Percentiles rank a stretch among this genome's conserved stretches.
These are phyloP conservation scores for Gonium pectorale DNA, from an alignment of 139 green algal genomes.

Conservation along the genomic window DNA sequence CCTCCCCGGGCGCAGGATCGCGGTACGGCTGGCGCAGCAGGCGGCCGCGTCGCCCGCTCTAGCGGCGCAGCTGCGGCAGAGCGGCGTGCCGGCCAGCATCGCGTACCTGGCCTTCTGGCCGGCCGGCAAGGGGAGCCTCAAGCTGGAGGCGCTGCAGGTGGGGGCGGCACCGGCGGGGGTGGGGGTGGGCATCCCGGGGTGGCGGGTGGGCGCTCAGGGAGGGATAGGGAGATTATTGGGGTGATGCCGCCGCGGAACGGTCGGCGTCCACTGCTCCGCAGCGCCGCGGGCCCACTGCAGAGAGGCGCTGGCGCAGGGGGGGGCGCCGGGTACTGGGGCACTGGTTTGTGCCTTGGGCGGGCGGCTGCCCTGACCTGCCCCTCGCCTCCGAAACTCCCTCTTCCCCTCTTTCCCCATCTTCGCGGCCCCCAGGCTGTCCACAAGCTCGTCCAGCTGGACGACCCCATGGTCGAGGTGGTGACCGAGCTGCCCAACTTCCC, in stretches of 20 bases:
- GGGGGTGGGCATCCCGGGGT: not conserved
- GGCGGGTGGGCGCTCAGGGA: too few relatives aligned
- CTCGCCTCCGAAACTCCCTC: not conserved
- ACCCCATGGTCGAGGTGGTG: not conserved
- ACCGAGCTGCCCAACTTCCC: constrained; percentile 36
- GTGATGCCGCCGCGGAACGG: too few relatives aligned
- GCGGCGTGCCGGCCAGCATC: constrained; percentile 29
- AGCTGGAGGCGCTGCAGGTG: constrained; percentile 40
- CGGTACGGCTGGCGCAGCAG: not conserved
- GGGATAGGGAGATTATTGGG: too few relatives aligned
- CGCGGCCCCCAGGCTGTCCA: constrained; percentile 1
- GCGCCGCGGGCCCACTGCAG: too few relatives aligned
- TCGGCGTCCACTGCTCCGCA: too few relatives aligned
- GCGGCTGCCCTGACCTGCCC: too few relatives aligned
- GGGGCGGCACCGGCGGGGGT: not conserved
- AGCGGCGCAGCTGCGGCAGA: constrained; percentile 14
- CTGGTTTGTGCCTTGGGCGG: too few relatives aligned
- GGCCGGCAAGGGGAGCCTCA: not conserved
- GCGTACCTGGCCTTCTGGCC: constrained; percentile 42
- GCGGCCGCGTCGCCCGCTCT: not conserved
- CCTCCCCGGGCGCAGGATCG: not conserved
- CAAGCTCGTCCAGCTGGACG: constrained; percentile 14
- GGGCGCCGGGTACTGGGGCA: too few relatives aligned
- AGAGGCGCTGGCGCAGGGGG: too few relatives aligned
- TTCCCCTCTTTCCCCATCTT: not conserved